Conservation (phyloP, 78 protist genomes). For the Pigoraptor vietnamica region DNA sequence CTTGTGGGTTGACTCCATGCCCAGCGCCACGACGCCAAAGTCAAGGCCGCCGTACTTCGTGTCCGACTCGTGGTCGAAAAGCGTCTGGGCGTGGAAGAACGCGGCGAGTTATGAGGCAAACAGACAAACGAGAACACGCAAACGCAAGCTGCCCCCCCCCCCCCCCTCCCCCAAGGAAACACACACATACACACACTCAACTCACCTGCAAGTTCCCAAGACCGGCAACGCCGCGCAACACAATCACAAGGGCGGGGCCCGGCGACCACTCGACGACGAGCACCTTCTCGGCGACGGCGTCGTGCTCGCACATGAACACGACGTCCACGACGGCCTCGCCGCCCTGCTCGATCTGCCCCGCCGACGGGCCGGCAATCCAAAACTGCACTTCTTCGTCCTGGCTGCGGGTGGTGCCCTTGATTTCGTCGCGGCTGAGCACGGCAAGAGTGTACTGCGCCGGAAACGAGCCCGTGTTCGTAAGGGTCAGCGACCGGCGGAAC, state of each 20-base stretch:
- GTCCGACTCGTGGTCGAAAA: not conserved
- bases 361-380: not conserved
- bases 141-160: too few species aligned
- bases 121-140: too few species aligned
- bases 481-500: not conserved
- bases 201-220: not conserved
- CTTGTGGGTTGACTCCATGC: not conserved
- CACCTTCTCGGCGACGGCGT: not conserved
- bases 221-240: not conserved
- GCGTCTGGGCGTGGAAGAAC: not conserved
- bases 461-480: not conserved
- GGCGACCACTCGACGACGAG: not conserved
- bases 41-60: not conserved
- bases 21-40: not conserved
- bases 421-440: not conserved
- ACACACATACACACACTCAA: not conserved
- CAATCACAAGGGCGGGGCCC: not conserved
- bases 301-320: not conserved
- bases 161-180: too few species aligned
- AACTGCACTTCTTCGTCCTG: not conserved
- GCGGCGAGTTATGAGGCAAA: not conserved
- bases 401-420: not conserved
- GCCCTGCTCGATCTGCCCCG: not conserved
- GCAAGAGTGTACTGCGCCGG: not conserved
- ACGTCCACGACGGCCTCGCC: not conserved